These are phyloP conservation scores for Alternaria burnsii DNA, from an alignment of 2,329 filamentous ascomycete species.

Conservation along the genomic window DNA sequence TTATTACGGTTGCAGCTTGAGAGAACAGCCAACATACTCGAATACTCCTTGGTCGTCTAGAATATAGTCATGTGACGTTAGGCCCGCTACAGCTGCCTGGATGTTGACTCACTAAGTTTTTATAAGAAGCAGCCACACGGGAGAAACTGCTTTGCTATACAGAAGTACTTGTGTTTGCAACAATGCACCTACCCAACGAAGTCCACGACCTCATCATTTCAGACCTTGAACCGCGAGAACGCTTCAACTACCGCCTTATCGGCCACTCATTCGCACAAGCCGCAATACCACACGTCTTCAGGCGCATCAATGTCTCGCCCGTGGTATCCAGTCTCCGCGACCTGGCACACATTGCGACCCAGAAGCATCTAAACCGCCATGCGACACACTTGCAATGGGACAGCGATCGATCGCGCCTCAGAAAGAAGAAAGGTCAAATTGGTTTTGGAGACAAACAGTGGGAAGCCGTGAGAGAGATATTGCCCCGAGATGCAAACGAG, in stretches of 20 bases:
- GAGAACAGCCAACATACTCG: background rate
- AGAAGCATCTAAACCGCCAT: background rate
- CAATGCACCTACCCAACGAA: background rate
- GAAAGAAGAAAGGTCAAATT: background rate
- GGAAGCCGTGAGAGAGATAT: background rate
- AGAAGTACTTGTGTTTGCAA: background rate
- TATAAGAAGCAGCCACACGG: background rate
- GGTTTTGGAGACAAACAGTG: background rate
- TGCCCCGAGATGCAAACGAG: background rate
- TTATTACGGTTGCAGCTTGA: background rate
- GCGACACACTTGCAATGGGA: background rate
- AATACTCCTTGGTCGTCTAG: background rate
- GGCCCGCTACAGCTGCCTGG: background rate
- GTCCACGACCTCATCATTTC: background rate
- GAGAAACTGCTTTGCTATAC: background rate
- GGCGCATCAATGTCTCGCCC: background rate
- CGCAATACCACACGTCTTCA: background rate
- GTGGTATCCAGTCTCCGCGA: background rate
- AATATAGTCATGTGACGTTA: background rate
- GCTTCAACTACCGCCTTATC: background rate
- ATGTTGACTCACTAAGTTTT: background rate
- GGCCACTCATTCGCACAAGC: background rate
- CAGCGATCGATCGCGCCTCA: background rate
- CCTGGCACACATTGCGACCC: background rate
- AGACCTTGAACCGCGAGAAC: background rate